Evolutionary conservation across 148 eudicot species (phyloP).

Genomic region (Rhododendron griersonianum): DNA sequence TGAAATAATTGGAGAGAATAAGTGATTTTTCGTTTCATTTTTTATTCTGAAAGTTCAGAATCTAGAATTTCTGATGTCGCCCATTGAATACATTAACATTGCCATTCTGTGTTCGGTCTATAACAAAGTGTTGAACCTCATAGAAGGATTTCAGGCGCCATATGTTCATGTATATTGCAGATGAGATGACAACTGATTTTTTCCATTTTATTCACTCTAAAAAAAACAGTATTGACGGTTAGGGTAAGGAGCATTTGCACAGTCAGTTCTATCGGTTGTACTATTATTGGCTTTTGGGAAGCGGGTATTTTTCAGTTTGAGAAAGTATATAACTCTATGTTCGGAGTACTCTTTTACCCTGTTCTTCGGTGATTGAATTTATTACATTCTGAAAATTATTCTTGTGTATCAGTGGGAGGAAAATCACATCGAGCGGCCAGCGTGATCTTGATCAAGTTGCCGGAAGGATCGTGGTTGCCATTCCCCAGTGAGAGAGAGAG

Average conservation of each 20-base stretch:
- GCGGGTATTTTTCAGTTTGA: background rate
- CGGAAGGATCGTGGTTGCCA: background rate
- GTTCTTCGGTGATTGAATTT: background rate
- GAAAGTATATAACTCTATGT: background rate
- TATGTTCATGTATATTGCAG: background rate
- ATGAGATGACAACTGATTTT: background rate
- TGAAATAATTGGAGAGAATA: background rate
- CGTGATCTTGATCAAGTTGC: constrained; percentile 5
- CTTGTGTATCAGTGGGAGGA: constrained; percentile 2
- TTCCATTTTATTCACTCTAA: background rate
- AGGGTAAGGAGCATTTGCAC: background rate
- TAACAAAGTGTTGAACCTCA: background rate
- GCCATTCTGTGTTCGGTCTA: background rate
- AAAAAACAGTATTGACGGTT: background rate
- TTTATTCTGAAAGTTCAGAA: background rate
- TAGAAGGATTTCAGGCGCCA: background rate
- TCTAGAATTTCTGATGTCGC: background rate
- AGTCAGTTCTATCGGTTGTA: background rate
- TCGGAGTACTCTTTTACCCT: background rate
- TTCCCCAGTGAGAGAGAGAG: background rate
- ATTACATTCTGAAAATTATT: background rate
- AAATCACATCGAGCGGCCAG: constrained; percentile 1
- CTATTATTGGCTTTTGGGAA: background rate
- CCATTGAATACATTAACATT: background rate
- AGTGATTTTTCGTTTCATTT: background rate